These are phyloP conservation scores for Clitopilus passeckerianus DNA, from an alignment of 768 basidiomycete genomes.

Conservation along the genomic window DNA sequence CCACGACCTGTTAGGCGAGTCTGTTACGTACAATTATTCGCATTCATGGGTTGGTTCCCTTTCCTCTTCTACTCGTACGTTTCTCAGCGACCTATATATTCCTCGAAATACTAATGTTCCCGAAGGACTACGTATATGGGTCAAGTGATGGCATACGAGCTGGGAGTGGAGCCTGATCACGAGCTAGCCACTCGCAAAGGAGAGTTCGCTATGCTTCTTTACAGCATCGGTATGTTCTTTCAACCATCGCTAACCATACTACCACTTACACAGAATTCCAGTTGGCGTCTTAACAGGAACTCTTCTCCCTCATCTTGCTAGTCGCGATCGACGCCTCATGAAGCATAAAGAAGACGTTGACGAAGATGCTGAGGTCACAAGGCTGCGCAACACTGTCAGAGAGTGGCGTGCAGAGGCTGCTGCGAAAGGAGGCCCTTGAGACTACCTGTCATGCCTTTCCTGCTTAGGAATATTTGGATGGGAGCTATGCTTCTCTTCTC, in stretches of 20 bases:
- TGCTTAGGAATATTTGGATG: slow-evolving; percentile 92
- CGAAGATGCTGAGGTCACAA: slow-evolving; percentile 68
- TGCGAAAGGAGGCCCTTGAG: slow-evolving; percentile 65
- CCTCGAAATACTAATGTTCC: neutral
- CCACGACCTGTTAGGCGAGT: slow-evolving; percentile 85
- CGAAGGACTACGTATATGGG: slow-evolving; percentile 87
- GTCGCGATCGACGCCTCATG: slow-evolving; percentile 77
- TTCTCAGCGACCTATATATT: neutral
- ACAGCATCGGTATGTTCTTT: slow-evolving; percentile 69
- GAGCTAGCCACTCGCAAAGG: slow-evolving; percentile 85
- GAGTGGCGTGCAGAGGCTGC: slow-evolving; percentile 86
- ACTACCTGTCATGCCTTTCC: slow-evolving; percentile 85
- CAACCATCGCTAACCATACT: neutral
- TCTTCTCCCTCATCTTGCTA: slow-evolving; percentile 74
- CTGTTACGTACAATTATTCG: slow-evolving; percentile 90
- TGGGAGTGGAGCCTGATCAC: slow-evolving; percentile 66
- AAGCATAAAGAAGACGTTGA: slow-evolving; percentile 67
- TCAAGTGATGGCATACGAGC: slow-evolving; percentile 86
- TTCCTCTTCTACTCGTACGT: slow-evolving; percentile 88
- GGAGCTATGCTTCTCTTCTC: slow-evolving; percentile 81
- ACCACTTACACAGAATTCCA: slow-evolving; percentile 23
- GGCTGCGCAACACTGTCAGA: slow-evolving; percentile 65
- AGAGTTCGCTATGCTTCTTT: slow-evolving; percentile 84
- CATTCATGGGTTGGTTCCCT: slow-evolving; percentile 99
- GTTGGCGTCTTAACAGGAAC: slow-evolving; percentile 85